These are phyloP conservation scores for Pseudogymnoascus sp. DNA, from an alignment of 2,329 filamentous ascomycete genomes.

Conservation along the genomic window DNA sequence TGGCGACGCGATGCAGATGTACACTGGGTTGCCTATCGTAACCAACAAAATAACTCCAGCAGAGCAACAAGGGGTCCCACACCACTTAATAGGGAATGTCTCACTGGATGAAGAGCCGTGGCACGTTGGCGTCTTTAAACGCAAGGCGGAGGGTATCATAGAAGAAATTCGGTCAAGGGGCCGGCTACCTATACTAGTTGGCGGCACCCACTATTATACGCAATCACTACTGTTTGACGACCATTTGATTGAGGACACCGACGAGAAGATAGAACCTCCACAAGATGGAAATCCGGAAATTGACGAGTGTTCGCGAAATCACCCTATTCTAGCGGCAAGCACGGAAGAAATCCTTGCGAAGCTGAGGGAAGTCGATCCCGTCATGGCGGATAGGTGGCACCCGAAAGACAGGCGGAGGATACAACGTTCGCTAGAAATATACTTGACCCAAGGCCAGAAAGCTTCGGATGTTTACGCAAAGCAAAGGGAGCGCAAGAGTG, in stretches of 20 bases:
- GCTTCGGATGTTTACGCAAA: slow-evolving; percentile 85
- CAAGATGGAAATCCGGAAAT: slow-evolving; percentile 22
- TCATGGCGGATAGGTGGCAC: slow-evolving; percentile 89
- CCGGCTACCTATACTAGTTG: slow-evolving; percentile 81
- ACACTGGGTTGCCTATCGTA: slow-evolving; percentile 82
- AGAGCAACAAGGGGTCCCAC: slow-evolving; percentile 73
- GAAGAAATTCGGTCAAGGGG: slow-evolving; percentile 71
- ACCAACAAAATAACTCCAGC: slow-evolving; percentile 81
- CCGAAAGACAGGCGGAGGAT: slow-evolving; percentile 91
- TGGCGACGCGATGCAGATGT: slow-evolving; percentile 97
- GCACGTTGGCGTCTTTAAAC: slow-evolving; percentile 73
- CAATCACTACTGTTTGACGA: slow-evolving; percentile 82
- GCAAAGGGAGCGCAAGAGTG: slow-evolving; percentile 48
- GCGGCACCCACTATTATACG: slow-evolving; percentile 92
- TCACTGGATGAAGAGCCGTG: slow-evolving; percentile 71
- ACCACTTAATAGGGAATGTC: slow-evolving; percentile 81
- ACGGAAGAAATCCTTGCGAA: slow-evolving; percentile 67
- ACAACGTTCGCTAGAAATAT: slow-evolving; percentile 82
- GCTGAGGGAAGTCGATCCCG: slow-evolving; percentile 74
- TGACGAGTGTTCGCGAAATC: slow-evolving; percentile 39
- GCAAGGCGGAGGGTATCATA: slow-evolving; percentile 62
- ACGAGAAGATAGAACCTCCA: background rate
- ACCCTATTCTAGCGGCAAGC: slow-evolving; percentile 65
- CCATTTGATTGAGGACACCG: slow-evolving; percentile 44
- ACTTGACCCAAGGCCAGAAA: slow-evolving; percentile 68